Evolutionary conservation across 2,329 filamentous ascomycete species (phyloP), one percentile per base, ranked within the genome.

Genomic region (Tolypocladium ovalisporum): DNA sequence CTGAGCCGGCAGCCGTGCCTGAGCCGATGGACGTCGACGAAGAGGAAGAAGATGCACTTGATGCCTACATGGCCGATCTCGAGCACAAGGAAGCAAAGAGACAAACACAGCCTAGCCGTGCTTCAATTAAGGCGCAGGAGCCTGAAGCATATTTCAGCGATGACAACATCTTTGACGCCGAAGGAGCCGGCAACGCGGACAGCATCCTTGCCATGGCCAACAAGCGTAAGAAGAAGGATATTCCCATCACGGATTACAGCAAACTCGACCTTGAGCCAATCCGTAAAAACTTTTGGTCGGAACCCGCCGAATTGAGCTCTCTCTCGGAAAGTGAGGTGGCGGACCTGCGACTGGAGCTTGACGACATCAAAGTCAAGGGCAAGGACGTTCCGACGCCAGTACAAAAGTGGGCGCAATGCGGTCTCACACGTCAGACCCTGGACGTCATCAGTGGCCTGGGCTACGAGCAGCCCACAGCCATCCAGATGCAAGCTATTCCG

Each of bases 331-430:
- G 88, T 57, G 92, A 97, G 64, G 82, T 95, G 57, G 83, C 85
- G 49, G 88, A 89, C 62, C 72, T 99, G 56, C 85, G 94, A 53
- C 75, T 93, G 59, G 91, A 97, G 70, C 79, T 99, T 35, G 94
- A 97, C 69, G 93, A 91, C 53, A 97, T 99, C 74, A 97, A 96
- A 70, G 90, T 97, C 47, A 85, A 87, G 59, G 91, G 92, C 60
- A 85, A 90, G 63, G 84, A 96, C 65, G 86, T 95, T 5, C 94
- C 94, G 1, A 96, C 92, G 66, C 94, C 94, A 4, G 92, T 99
- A 12, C 88, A 90, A 66, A 97, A 96, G 72, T 99, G 92, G 90
- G 92, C 93, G 0, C 93, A 97, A 67, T 96, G 92, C 69, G 94
- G 94, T 52, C 80, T 97, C 54, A 90, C 91, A 19, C 84, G 90